Evolutionary conservation across 257 asterid genomes (phyloP).

Genomic region (Paraleonurus japonicus): DNA sequence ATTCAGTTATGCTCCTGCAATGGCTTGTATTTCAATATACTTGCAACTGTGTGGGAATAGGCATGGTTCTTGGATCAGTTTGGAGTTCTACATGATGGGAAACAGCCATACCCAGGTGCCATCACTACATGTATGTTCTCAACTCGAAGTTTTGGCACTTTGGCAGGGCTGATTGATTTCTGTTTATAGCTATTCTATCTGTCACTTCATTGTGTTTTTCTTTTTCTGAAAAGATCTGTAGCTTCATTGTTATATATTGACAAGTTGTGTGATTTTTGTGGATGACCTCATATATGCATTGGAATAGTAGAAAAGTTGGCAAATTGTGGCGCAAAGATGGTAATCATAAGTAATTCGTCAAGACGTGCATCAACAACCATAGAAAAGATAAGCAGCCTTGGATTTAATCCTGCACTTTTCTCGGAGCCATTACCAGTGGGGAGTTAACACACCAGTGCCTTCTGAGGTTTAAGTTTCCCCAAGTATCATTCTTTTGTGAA

Average conservation of each 20-base stretch:
- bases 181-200: not conserved
- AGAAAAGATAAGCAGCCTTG: conserved; percentile 75
- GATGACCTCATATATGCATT: conserved; percentile 15
- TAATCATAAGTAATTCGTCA: conserved; percentile 89
- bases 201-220: conserved; percentile 5
- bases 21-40: not conserved
- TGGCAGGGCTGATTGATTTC: conserved; percentile 32
- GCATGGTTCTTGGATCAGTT: conserved; percentile 98
- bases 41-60: conserved; percentile 35
- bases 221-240: too few relatives aligned
- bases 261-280: conserved; percentile 17
- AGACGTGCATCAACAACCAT: conserved; percentile 87
- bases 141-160: conserved; percentile 36
- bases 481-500: not conserved
- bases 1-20: not conserved
- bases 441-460: conserved; percentile 88
- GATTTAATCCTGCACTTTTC: conserved; percentile 81
- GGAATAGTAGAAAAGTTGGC: conserved; percentile 77
- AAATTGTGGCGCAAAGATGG: conserved; percentile 78
- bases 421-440: conserved; percentile 94
- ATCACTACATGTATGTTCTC: conserved; percentile 73
- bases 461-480: conserved; percentile 46
- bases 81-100: conserved; percentile 95
- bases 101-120: conserved; percentile 93
- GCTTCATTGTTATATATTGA: not conserved